Evolutionary conservation across 768 basidiomycete species (phyloP), one percentile per base, ranked within the genome.

Genomic region (Pisolithus marmoratus): DNA sequence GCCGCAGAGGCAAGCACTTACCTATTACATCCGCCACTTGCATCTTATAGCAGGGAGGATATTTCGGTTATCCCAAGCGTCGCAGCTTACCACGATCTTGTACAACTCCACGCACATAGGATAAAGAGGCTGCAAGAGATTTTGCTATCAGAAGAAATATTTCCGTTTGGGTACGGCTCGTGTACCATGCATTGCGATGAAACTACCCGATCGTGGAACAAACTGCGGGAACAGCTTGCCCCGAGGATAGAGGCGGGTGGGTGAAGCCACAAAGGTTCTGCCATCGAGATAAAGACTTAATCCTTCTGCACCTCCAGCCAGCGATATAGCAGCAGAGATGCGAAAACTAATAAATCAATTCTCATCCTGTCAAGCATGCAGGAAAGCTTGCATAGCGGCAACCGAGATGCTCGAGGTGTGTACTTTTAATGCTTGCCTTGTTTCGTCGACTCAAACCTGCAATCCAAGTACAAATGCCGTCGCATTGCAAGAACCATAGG

Each of bases 251-350:
- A 85, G 59, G 77, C 78, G 58, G 76, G 84, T 85, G 57, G 54
- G 51, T 56, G 19, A 23, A 11, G 20, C 31, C 14, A 6, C 26
- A 29, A 50, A 31, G n/a, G 46, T 14, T 14, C 57, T 65, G 24
- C 61, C 47, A 1, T 23, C 27, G 26, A 27, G 12, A 24, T 15
- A 17, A 6, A 26, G 14, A 26, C 7, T 26, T 45, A 26, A 45
- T 45, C 14, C 24, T 27, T 17, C 9, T 15, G 23, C 19, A 15
- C 43, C 23, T 29, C 29, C 31, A 85, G 86, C 74, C 19, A 85
- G 83, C 5, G 84, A 88, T 56, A 73, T 88, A 24, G 80, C 80
- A 8, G 80, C 72, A 31, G 85, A 86, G 67, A 87, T 88, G 86
- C 72, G 69, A 17, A 57, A 61, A n/a, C 66, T 84, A 19, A 67